phyloP scores from a whole-genome alignment of 805 yeast species.

The Kodamaea fukazawae region DNA sequence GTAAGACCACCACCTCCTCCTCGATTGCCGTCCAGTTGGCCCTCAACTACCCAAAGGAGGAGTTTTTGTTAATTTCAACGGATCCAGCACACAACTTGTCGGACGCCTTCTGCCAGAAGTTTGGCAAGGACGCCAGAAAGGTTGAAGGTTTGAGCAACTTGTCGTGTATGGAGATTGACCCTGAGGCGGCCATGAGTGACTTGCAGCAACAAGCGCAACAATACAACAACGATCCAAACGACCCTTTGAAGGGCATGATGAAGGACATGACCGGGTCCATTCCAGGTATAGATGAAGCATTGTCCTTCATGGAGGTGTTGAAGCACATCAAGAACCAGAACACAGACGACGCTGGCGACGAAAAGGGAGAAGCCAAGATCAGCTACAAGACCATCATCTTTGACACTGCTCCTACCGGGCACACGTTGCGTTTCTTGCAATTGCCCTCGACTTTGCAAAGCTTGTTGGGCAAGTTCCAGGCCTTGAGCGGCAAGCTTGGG shows the following conservation, averaged over 20 bases:
- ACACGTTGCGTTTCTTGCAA: constrained; percentile 90
- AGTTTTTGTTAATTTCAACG: constrained; percentile 86
- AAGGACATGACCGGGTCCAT: constrained; percentile 90
- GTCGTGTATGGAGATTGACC: constrained; percentile 98
- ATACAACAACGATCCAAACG: constrained; percentile 52
- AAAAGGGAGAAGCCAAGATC: constrained; percentile 22
- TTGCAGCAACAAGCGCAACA: constrained; percentile 61
- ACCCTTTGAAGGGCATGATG: constrained; percentile 72
- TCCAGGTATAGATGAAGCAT: constrained; percentile 98
- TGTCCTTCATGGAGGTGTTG: constrained; percentile 96
- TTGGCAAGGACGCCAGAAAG: constrained; percentile 92
- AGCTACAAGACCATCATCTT: constrained; percentile 84
- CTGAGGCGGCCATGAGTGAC: constrained; percentile 89
- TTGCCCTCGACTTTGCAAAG: constrained; percentile 90
- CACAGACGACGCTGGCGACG: constrained; percentile 17
- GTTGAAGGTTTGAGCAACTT: constrained; percentile 87
- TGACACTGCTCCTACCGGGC: constrained; percentile 99
- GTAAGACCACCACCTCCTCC: constrained; percentile 96
- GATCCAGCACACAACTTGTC: constrained; percentile 98
- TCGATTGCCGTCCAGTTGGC: constrained; percentile 95
- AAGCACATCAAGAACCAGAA: constrained; percentile 87
- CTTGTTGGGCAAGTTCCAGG: constrained; percentile 81
- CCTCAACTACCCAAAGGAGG: constrained; percentile 69
- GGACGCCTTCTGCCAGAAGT: constrained; percentile 98
- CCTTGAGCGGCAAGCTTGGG: constrained; percentile 81